phyloP scores from a whole-genome alignment of 306 rosid genomes.

The Trifolium subterraneum region DNA sequence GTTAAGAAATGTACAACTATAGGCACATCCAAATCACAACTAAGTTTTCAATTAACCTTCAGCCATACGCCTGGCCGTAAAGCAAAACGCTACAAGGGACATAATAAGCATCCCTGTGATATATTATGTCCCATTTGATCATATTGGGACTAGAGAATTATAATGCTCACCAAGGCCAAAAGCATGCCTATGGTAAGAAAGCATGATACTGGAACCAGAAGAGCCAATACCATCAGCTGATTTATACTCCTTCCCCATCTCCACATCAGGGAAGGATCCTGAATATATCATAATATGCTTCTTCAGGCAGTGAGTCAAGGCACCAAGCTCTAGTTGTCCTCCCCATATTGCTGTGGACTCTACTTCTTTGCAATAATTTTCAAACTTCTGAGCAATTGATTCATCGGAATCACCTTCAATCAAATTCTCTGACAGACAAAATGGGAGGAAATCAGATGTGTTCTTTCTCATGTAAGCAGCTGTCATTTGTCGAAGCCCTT shows the following conservation, averaged over 20 bases:
- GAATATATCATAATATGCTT: conserved; percentile 86
- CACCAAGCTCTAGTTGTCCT: conserved; percentile 94
- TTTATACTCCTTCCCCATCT: conserved; percentile 95
- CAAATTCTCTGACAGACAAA: conserved; percentile 71
- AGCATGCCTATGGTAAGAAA: conserved; percentile 94
- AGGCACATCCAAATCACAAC: conserved; percentile 42
- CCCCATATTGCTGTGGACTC: conserved; percentile 97
- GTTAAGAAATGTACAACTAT: conserved; percentile 47
- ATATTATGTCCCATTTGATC: conserved; percentile 43
- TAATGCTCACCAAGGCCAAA: conserved; percentile 97
- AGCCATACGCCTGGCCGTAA: conserved; percentile 38
- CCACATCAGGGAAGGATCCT: conserved; percentile 97
- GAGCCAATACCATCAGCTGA: conserved; percentile 43
- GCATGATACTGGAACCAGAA: conserved; percentile 59
- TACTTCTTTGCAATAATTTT: conserved; percentile 83
- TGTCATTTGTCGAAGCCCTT: conserved; percentile 80
- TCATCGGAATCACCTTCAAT: conserved; percentile 57
- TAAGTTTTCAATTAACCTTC: conserved; percentile 39
- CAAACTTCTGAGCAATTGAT: conserved; percentile 64
- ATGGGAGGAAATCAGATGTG: conserved; percentile 74
- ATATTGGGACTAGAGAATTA: conserved; percentile 76
- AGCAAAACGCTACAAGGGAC: conserved; percentile 34
- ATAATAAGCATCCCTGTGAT: conserved; percentile 38
- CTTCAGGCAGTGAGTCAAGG: conserved; percentile 80
- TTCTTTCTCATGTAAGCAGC: conserved; percentile 82